Evolutionary conservation across 2,329 filamentous ascomycete genomes (phyloP), one percentile per base, ranked within the genome.

Genomic region (Aspergillus fijiensis): DNA sequence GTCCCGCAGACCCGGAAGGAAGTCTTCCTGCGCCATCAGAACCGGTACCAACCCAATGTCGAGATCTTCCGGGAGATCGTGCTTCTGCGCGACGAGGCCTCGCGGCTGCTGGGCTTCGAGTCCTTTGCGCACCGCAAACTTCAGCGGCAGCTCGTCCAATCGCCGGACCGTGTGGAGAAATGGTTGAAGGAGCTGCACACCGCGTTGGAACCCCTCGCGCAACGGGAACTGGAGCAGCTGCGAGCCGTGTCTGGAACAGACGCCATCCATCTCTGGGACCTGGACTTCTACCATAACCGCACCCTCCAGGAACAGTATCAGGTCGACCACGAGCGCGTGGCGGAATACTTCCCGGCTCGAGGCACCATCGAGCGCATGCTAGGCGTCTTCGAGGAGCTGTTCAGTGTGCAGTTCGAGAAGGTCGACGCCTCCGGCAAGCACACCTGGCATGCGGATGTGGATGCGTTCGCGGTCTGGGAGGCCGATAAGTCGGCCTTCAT

Each of bases 261-360:
- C 21, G 33, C 19, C 9, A 23, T 55, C 6, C 45, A 55, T 35
- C 42, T 49, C 25, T 55, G 53, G 53, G 53, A 55, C 19, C 48
- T 55, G 25, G 53, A 55, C n/a, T 55, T 48, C 19, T 55, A 55
- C 29, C 53, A 55, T 31, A 29, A 9, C 53, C 53, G 27, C 27
- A 49, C 49, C 27, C 53, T 49, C 27, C 53, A 55, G 6, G 45
- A 48, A 23, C 16, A 49, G 53, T 55, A 55, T 19, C n/a, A 31
- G 1, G 27, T 55, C 27, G 42, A 48, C 53, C 53, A 55, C 19
- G 42, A 55, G 12, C 19, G 25, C 10, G 48, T 55, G 9, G 29
- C 53, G 2, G 53, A 55, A 25, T 55, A 55, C 27, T 55, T 55
- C n/a, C 53, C 53, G 6, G 53, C 53, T 3, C 27, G 48, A 21